phyloP scores from a whole-genome alignment of 1,284 basidiomycete genomes.

The Puccinia coronata region DNA sequence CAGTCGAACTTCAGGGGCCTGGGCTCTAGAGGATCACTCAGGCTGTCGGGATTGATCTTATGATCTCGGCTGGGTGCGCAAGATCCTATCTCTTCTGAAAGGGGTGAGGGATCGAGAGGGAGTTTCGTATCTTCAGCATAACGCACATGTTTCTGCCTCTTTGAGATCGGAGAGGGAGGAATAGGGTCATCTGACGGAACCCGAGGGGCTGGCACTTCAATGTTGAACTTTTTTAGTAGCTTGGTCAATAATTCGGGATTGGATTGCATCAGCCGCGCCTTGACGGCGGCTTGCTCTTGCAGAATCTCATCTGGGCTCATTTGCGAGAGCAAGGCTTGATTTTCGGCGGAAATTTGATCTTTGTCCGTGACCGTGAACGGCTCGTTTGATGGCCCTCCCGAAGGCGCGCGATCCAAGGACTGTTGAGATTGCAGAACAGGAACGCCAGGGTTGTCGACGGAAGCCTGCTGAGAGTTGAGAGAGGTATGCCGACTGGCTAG shows the following conservation, averaged over 20 bases:
- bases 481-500: conserved; percentile 2
- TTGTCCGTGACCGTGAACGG: background rate
- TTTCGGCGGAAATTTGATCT: conserved; percentile 36
- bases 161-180: background rate
- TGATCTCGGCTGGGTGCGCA: background rate
- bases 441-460: background rate
- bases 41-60: background rate
- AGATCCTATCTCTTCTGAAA: background rate
- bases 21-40: background rate
- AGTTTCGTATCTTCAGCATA: background rate
- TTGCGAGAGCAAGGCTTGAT: conserved; percentile 34
- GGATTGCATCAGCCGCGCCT: conserved; percentile 28
- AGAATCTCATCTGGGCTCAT: conserved; percentile 44
- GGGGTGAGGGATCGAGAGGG: background rate
- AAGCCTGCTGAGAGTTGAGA: background rate
- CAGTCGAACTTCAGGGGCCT: conserved; percentile 13
- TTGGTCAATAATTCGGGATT: conserved; percentile 38
- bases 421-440: background rate
- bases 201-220: background rate
- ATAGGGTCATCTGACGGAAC: background rate
- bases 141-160: conserved; percentile 3
- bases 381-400: background rate
- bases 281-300: conserved; percentile 38
- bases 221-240: conserved; percentile 33
- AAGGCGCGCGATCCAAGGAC: background rate